These are phyloP conservation scores for Fusarium praegraminearum DNA, from an alignment of 2,329 filamentous ascomycete genomes.

Conservation along the genomic window DNA sequence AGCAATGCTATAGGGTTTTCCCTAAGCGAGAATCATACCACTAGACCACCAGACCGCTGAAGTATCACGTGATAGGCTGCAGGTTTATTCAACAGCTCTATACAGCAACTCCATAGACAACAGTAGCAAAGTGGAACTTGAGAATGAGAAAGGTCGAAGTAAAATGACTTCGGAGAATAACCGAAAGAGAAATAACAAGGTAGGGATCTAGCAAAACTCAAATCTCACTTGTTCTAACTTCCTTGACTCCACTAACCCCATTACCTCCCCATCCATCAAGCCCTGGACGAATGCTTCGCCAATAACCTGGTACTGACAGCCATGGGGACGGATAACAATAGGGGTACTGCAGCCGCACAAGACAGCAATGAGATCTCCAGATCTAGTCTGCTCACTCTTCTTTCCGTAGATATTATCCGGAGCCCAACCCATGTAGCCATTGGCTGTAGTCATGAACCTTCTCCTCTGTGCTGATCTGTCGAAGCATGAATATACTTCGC, in stretches of 20 bases:
- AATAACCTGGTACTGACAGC: background rate
- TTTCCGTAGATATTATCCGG: background rate
- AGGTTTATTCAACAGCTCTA: no score
- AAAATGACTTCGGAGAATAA: no score
- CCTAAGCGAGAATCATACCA: constrained; percentile 80
- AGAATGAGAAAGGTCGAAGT: no score
- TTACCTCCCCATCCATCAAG: background rate
- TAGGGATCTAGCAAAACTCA: background rate
- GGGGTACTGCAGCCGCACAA: background rate
- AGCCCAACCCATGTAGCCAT: background rate
- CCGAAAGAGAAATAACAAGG: no score
- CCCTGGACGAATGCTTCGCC: background rate
- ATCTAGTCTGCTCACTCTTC: rapidly evolving
- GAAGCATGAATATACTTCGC: background rate
- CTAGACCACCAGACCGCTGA: constrained; percentile 68
- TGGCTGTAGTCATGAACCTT: background rate
- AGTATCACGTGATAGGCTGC: background rate
- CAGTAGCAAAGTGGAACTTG: no score
- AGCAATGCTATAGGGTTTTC: constrained; percentile 55
- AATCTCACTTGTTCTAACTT: background rate
- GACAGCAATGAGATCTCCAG: background rate
- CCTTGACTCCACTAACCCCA: background rate
- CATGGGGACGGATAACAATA: background rate
- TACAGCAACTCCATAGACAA: no score
- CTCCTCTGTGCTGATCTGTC: background rate